Conservation (phyloP, 805 yeast species). For the Barnettozyma salicaria region DNA sequence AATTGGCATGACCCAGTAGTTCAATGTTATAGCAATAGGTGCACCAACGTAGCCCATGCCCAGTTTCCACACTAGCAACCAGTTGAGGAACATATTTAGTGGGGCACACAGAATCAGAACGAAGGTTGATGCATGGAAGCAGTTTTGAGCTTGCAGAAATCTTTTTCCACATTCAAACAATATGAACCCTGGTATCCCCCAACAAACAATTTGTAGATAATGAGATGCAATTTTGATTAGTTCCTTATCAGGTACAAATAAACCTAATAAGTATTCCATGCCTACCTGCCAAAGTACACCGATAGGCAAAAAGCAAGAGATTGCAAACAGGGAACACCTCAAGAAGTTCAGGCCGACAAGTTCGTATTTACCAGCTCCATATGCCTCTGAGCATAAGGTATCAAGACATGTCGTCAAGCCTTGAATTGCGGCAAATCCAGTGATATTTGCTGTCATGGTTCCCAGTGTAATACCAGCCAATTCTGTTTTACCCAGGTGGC, state of each 20-base stretch:
- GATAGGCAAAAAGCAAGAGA: slow-evolving; percentile 23
- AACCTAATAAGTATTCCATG: slow-evolving; percentile 12
- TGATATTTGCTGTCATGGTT: slow-evolving; percentile 77
- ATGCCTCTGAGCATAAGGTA: slow-evolving; percentile 80
- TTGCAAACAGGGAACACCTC: slow-evolving; percentile 44
- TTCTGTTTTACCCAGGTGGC: slow-evolving; percentile 73
- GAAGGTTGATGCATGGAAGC: slow-evolving; percentile 78
- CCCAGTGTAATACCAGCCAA: slow-evolving; percentile 81
- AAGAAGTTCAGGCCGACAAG: slow-evolving; percentile 73
- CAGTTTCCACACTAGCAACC: slow-evolving; percentile 57
- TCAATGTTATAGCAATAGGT: slow-evolving; percentile 60
- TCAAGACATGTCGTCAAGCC: slow-evolving; percentile 81
- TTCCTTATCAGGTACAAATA: slow-evolving; percentile 21
- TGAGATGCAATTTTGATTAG: slow-evolving; percentile 45
- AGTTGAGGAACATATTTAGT: slow-evolving; percentile 52
- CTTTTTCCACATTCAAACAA: slow-evolving; percentile 78
- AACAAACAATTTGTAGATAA: slow-evolving; percentile 45
- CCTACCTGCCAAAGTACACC: slow-evolving; percentile 21
- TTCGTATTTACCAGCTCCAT: slow-evolving; percentile 68
- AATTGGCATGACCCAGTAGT: slow-evolving; percentile 57
- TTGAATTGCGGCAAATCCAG: slow-evolving; percentile 68
- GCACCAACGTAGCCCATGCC: slow-evolving; percentile 76
- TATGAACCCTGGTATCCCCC: slow-evolving; percentile 76
- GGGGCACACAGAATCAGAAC: slow-evolving; percentile 62
- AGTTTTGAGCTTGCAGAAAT: slow-evolving; percentile 78